Evolutionary conservation across 805 yeast species (phyloP), one percentile per base, ranked within the genome.

Genomic region (Candida sithepensis): DNA sequence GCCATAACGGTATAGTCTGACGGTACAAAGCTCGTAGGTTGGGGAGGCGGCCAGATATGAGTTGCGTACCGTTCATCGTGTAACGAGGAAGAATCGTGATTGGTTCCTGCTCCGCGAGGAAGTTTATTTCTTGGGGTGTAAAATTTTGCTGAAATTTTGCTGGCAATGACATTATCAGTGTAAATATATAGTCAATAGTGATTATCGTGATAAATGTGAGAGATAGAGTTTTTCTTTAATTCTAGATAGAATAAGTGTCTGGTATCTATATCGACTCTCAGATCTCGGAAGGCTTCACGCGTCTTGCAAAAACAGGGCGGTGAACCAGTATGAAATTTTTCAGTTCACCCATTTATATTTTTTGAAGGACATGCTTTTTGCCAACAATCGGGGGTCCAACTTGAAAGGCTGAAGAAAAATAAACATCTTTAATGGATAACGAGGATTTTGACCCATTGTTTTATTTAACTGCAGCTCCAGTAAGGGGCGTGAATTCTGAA

Each of bases 1-100:
- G 70, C 98, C 98, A 94, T 2, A 92, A 53, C 0, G 97, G 96
- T 0, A 94, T 81, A 41, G 77, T 71, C 18, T 75, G 77, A 44
- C 91, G 74, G 50, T 84, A 77, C 77, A 86, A 74, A 0, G 95
- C 88, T 40, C 77, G 65, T 32, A 88, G 67, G 7, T 73, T 69
- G 0, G 92, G 90, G 24, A 81, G 60, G 38, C 69, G 70, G 23
- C 77, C 70, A 3, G 91, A 88, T 41, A 85, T 81, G 40, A 87
- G 71, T 40, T 77, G 78, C 18, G 84, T 67, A n/a, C 82, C 73
- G 32, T 78, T 79, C 79, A 85, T 75, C 2, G 83, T 67, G 60
- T 84, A 86, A 49, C 94, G 73, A 4, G 97, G 96, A n/a, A 90
- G 73, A 10, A 91, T 83, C 21, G 81, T 76, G 7, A 90, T 75